A percentile compares a stretch with the other conserved stretches of the same genome.
phyloP scores from a whole-genome alignment of 495 filamentous ascomycete species.

The Chlorociboria aeruginascens region DNA sequence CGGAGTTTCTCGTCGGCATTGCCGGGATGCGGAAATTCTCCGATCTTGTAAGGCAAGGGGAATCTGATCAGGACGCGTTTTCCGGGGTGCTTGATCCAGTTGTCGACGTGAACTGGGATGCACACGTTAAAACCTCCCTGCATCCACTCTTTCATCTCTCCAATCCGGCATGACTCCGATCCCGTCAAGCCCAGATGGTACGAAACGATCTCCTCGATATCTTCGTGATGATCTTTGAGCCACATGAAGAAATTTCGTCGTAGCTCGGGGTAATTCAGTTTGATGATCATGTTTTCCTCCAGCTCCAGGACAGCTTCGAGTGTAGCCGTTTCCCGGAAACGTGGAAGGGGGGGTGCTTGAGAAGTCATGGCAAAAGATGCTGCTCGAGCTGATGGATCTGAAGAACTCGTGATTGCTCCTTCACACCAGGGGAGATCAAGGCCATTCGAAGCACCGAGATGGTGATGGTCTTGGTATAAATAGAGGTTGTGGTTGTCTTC shows the following conservation, averaged over 20 bases:
- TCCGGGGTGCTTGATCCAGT: neutral
- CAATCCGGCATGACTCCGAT: neutral
- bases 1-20: too few species aligned
- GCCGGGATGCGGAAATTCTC: neutral
- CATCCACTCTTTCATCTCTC: slow-evolving; percentile 1
- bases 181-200: neutral
- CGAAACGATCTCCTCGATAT: neutral
- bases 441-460: too few species aligned
- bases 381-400: too few species aligned
- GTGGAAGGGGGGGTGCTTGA: neutral
- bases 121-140: slow-evolving; percentile 2
- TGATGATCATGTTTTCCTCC: neutral
- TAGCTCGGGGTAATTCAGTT: neutral
- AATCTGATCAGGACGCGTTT: neutral
- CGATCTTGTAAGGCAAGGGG: slow-evolving; percentile 7
- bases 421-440: too few species aligned
- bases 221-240: neutral
- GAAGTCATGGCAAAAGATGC: too few species aligned
- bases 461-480: too few species aligned
- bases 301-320: neutral
- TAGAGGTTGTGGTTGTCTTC: too few species aligned
- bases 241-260: neutral
- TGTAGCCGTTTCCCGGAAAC: neutral
- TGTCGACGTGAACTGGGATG: neutral
- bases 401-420: too few species aligned